A percentile compares a stretch with the other conserved stretches of the same genome.
Evolutionary conservation across 1,139 yeast species (phyloP).

Genomic region (Hyphopichia burtonii): DNA sequence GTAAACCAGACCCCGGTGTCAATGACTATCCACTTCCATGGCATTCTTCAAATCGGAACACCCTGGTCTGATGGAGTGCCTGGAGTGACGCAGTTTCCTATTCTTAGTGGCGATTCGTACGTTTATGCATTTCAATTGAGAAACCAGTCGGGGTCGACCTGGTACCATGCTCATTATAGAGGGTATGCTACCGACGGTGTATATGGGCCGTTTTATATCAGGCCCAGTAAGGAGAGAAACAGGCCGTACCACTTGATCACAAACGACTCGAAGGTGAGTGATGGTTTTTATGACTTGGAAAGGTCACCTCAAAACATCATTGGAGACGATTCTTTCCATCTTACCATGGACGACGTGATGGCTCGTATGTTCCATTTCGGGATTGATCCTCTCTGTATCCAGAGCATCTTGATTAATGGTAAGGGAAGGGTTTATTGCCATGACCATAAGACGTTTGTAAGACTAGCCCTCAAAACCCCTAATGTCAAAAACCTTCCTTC

Average conservation of each 20-base stretch:
- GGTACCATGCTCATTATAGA: constrained; percentile 53
- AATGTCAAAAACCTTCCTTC: constrained; percentile 8
- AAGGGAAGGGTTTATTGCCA: constrained; percentile 30
- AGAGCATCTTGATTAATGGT: constrained; percentile 31
- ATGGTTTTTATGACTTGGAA: constrained; percentile 19
- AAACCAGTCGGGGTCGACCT: constrained; percentile 44
- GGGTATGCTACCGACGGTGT: constrained; percentile 52
- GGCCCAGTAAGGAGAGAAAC: constrained; percentile 17
- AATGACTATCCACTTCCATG: constrained; percentile 49
- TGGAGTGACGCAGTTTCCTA: constrained; percentile 40
- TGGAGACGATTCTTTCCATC: constrained; percentile 27
- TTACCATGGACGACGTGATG: constrained; percentile 22
- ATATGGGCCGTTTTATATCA: constrained; percentile 35
- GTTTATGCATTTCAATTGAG: constrained; percentile 38
- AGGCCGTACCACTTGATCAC: constrained; percentile 25
- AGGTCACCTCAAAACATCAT: constrained; percentile 19
- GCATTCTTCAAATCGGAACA: constrained; percentile 38
- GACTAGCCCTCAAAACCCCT: constrained; percentile 10
- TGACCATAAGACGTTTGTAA: constrained; percentile 11
- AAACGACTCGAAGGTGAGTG: too few species aligned
- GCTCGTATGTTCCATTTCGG: constrained; percentile 27
- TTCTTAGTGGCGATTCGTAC: constrained; percentile 31
- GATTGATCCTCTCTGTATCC: constrained; percentile 34
- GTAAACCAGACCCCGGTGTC: constrained; percentile 27
- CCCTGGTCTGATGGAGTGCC: constrained; percentile 47